phyloP scores from a whole-genome alignment of 768 basidiomycete genomes.

The Astraeus odoratus region DNA sequence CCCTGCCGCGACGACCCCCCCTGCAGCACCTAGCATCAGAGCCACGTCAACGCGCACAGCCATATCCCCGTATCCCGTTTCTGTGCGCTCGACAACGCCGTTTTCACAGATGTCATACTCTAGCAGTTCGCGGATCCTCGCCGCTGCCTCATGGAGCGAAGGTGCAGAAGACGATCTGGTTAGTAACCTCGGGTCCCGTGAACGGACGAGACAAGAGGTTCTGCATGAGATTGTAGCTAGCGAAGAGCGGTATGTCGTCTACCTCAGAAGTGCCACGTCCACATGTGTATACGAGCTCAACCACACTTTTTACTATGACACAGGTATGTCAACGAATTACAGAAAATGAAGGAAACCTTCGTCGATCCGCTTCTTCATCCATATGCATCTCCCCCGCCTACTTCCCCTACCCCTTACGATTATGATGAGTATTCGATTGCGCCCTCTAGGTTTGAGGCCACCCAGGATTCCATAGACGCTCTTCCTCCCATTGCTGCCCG shows the following conservation, averaged over 20 bases:
- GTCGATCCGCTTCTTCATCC: constrained; percentile 87
- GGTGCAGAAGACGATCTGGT: constrained; percentile 92
- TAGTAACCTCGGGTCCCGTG: constrained; percentile 85
- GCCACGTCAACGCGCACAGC: constrained; percentile 57
- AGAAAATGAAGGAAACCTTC: constrained; percentile 91
- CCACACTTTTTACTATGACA: neutral
- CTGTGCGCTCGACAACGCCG: constrained; percentile 74
- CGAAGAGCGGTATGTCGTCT: constrained; percentile 71
- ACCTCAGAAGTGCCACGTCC: constrained; percentile 9
- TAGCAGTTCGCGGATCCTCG: constrained; percentile 67
- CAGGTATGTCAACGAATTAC: constrained; percentile 89
- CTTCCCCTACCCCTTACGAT: constrained; percentile 52
- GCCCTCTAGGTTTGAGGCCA: constrained; percentile 49
- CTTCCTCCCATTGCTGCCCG: constrained; percentile 81
- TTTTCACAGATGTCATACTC: constrained; percentile 73
- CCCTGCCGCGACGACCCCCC: constrained; percentile 55
- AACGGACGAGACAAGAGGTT: constrained; percentile 93
- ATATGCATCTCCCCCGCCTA: constrained; percentile 36
- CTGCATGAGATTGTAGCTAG: constrained; percentile 95
- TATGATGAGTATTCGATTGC: constrained; percentile 52
- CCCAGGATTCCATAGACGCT: constrained; percentile 64
- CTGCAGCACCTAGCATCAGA: constrained; percentile 44
- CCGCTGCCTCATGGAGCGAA: constrained; percentile 86
- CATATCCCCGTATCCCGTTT: constrained; percentile 59
- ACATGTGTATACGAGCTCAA: constrained; percentile 5